Base-by-base conservation (phyloP, 148 eudicot genomes). In the Vaccinium darrowii region DNA sequence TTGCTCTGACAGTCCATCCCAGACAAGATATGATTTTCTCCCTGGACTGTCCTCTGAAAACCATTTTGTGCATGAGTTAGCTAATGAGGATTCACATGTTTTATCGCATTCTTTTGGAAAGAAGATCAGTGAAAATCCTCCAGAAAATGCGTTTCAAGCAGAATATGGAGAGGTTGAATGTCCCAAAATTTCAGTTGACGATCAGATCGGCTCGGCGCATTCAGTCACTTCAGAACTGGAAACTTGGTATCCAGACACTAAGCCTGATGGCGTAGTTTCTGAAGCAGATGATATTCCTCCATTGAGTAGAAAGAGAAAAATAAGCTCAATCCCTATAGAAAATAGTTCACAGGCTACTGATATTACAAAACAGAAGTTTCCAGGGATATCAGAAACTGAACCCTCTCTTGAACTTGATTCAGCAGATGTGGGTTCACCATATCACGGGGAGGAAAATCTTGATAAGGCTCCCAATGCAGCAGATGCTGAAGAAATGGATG, bases 211-310 rank as follows among this genome's bases (percentile, higher is more conserved):
- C 74, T 85, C 89, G 12, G 43, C 78, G 10, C 84, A 47, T 52
- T 56, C 89, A 50, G 79, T 57, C 81, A 72, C 82, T 74, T 88
- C 84, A 79, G 87, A 89, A 65, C 54, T 77, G 75, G 88, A 86
- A 80, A 58, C 76, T 82, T 81, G 76, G 73, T 7, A 72, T 81
- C 69, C 86, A 56, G 81, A 78, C 52, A 54, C 23, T 21, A 78
- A 86, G 62, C 85, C 89, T 63, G 84, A 71, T 25, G 50, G 71
- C 84, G 73, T 54, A 53, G 86, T 77, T 80, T 47, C 86, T 83
- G 85, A 88, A 36, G 83, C 83, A 36, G 83, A 87, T 57, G 67
- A 63, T 57, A 62, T 14, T 65, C 52, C 75, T 79, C 84, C 74
- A n/a, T 84, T 75, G 58, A 75, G 84, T 81, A 83, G 86, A 84